Evolutionary conservation across 345 rosid genomes (phyloP).

Genomic region (Clausena lansium): DNA sequence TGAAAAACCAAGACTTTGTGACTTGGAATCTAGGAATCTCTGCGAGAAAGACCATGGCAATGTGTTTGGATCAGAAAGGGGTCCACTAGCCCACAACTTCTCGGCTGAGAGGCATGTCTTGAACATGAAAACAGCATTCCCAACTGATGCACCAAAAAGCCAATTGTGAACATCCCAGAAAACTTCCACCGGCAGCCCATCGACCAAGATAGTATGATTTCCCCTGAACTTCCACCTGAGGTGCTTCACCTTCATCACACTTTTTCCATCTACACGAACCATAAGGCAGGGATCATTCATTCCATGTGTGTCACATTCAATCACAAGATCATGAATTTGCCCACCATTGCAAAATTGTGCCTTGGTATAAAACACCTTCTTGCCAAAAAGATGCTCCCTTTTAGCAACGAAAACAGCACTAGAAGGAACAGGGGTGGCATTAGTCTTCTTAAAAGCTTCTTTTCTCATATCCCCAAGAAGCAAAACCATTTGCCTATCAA

Average conservation of each 20-base stretch:
- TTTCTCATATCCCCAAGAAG: conserved; percentile 91
- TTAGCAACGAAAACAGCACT: conserved; percentile 59
- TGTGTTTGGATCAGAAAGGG: conserved; percentile 45
- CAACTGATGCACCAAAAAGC: conserved; percentile 70
- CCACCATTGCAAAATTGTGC: conserved; percentile 71
- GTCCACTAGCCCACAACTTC: conserved; percentile 62
- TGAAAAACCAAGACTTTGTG: conserved; percentile 70
- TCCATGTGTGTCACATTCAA: conserved; percentile 64
- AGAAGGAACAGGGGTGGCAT: conserved; percentile 37
- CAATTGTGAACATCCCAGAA: conserved; percentile 94
- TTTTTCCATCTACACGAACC: conserved; percentile 73
- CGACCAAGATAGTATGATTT: conserved; percentile 70
- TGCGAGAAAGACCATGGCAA: conserved; percentile 60
- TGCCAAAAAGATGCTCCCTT: conserved; percentile 81
- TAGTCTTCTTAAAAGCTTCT: conserved; percentile 79
- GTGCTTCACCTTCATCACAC: conserved; percentile 73
- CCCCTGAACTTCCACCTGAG: conserved; percentile 90
- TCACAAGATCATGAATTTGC: conserved; percentile 59
- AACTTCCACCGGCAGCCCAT: conserved; percentile 74
- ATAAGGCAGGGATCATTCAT: conserved; percentile 62
- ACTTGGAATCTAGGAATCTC: conserved; percentile 57
- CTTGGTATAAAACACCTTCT: conserved; percentile 62
- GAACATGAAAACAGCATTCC: conserved; percentile 93
- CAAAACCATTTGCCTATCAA: conserved; percentile 68
- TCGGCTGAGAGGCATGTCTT: conserved; percentile 72